Evolutionary conservation across 78 protist species (phyloP).

Genomic region (Mantamonas sphyraenae): DNA sequence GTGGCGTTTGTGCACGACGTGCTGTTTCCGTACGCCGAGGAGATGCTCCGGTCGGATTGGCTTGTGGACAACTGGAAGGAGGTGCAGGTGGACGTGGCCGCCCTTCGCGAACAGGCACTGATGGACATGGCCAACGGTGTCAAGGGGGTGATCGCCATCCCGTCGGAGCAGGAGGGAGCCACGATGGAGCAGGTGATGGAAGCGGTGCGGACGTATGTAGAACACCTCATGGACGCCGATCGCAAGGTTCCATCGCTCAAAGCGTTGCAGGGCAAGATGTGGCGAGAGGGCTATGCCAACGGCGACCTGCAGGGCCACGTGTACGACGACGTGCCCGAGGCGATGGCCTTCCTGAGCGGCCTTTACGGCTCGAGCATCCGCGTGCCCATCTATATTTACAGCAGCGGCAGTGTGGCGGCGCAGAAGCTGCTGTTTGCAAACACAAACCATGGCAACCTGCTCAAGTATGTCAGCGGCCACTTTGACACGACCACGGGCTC

Average conservation of each 20-base stretch:
- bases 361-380: no score
- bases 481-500: constrained; percentile 60
- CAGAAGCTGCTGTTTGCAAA: constrained; percentile 63
- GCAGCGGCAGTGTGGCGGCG: constrained; percentile 61
- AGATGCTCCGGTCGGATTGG: constrained; percentile 2
- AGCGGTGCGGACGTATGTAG: background rate
- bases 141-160: no score
- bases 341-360: constrained; percentile 30
- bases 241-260: constrained; percentile 66
- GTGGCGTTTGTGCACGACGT: constrained; percentile 69
- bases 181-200: background rate
- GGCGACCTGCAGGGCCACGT: constrained; percentile 40
- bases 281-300: constrained; percentile 53
- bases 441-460: constrained; percentile 32
- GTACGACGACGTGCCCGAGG: constrained; percentile 50
- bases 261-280: constrained; percentile 73
- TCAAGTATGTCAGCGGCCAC: constrained; percentile 40
- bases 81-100: background rate
- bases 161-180: background rate
- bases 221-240: constrained; percentile 51
- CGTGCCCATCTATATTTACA: constrained; percentile 49
- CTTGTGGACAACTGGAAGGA: constrained; percentile 21
- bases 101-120: background rate
- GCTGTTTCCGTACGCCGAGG: constrained; percentile 58
- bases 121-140: background rate